These are phyloP conservation scores for Apiospora arundinis DNA, from an alignment of 2,329 filamentous ascomycete species.

Conservation along the genomic window DNA sequence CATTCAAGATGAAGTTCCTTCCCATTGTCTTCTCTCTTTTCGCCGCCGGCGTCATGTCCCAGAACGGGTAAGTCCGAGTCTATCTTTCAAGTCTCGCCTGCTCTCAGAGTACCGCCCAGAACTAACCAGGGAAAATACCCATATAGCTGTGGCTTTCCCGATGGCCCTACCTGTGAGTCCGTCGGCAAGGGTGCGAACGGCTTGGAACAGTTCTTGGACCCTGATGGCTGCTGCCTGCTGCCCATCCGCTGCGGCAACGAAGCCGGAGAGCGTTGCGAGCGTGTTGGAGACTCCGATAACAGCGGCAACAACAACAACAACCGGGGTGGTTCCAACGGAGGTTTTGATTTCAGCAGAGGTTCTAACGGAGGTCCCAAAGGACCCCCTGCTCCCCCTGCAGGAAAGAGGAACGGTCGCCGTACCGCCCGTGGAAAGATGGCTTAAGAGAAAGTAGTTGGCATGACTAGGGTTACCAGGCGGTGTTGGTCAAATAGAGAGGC, in stretches of 20 bases:
- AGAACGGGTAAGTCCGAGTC: neutral
- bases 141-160: neutral
- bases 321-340: neutral
- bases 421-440: neutral
- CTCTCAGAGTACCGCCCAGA: neutral
- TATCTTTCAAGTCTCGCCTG: neutral
- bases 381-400: neutral
- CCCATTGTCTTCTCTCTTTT: neutral
- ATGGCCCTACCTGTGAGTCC: neutral
- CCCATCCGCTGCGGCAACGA: neutral
- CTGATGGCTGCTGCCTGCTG: neutral
- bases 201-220: neutral
- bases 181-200: neutral
- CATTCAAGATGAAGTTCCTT: neutral
- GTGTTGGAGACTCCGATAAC: neutral
- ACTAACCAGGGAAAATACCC: neutral
- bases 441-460: neutral
- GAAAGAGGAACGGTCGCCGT: neutral
- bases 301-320: neutral
- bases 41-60: neutral
- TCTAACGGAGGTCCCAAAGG: neutral
- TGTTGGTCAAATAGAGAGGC: neutral
- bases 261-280: constrained; percentile 4
- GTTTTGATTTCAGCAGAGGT: neutral
- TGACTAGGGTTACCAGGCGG: neutral